These are phyloP conservation scores for Pulveroboletus sp. DNA, from an alignment of 768 basidiomycete species.

Conservation along the genomic window DNA sequence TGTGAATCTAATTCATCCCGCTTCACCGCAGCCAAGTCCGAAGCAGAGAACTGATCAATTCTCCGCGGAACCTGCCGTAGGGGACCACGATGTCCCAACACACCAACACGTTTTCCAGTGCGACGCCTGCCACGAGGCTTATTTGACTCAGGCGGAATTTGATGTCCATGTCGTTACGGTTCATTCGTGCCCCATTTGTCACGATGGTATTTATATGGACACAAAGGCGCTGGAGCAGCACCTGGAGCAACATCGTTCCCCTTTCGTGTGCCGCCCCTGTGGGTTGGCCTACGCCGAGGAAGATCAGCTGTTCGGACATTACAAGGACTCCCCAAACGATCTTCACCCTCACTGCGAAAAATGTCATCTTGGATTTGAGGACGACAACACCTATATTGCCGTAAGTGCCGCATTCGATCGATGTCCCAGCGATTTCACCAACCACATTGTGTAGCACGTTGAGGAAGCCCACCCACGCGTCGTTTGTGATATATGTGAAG, in stretches of 20 bases:
- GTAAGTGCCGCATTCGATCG: slow-evolving; percentile 21
- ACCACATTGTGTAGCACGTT: slow-evolving; percentile 35
- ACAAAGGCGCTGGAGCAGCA: slow-evolving; percentile 24
- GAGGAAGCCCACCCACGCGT: slow-evolving; percentile 35
- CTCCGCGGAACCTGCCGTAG: slow-evolving; percentile 8
- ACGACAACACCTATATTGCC: slow-evolving; percentile 23
- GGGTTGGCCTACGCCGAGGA: slow-evolving; percentile 27
- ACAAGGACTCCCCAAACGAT: slow-evolving; percentile 32
- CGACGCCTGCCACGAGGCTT: slow-evolving; percentile 23
- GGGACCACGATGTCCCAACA: not conserved
- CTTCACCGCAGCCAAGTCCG: slow-evolving; percentile 13
- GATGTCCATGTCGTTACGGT: slow-evolving; percentile 29
- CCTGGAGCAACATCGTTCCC: slow-evolving; percentile 27
- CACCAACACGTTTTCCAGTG: slow-evolving; percentile 14
- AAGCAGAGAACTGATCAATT: slow-evolving; percentile 9
- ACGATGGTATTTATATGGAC: slow-evolving; percentile 30
- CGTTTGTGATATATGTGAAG: slow-evolving; percentile 31
- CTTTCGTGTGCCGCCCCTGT: slow-evolving; percentile 25
- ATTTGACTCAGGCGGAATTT: slow-evolving; percentile 23
- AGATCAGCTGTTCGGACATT: slow-evolving; percentile 39
- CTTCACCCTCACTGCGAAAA: slow-evolving; percentile 36
- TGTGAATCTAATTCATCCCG: slow-evolving; percentile 9
- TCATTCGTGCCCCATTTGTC: slow-evolving; percentile 32
- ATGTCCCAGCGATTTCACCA: not conserved
- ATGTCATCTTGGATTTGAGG: slow-evolving; percentile 36